Evolutionary conservation across 805 yeast species (phyloP), one percentile per base, ranked within the genome.

Genomic region (Starmerella geochares): DNA sequence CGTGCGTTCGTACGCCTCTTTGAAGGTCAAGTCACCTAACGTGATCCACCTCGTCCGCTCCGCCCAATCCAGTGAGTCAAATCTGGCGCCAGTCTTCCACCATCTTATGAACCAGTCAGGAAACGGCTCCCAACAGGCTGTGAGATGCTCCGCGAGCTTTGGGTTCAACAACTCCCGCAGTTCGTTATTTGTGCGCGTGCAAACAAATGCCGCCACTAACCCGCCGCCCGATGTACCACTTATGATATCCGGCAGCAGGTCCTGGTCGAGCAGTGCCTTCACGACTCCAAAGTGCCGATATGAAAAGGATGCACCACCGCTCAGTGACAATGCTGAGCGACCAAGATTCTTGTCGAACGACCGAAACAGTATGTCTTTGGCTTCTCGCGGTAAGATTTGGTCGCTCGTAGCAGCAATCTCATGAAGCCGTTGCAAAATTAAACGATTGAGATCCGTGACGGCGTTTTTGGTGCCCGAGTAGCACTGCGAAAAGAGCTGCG

Each of bases 201-300:
- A 75, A 0, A 82, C 77, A 35, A 83, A 63, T 0, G 87, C 84
- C 0, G 92, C 88, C 13, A 83, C 77, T 11, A 82, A 65, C 1
- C 87, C 90, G 14, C 94, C 94, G 1, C 92, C 90, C 0, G 86
- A 79, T 0, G 92, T 83, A 1, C 94, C 94, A 31, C 84, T 76
- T 8, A 84, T 69, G 32, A 83, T 80, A 4, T 71, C 70, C 1
- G 94, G 94, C 46, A 83, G 66, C 45, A 76, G 65, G 61, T 80
- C 81, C 50, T 75, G 74, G 51, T 84, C 87, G 4, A 83, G 65
- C 35, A 84, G 64, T 0, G 87, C 88, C 54, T 79, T 80, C 24
- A 83, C 72, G 2, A 83, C 76, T 2, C 94, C 94, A 65, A 82
- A 80, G 64, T 83, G 94, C 28, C 80, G 77, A 57, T 81, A 80